Evolutionary conservation across 179 eudicot species (phyloP).

Genomic region (Beta macrorhiza): DNA sequence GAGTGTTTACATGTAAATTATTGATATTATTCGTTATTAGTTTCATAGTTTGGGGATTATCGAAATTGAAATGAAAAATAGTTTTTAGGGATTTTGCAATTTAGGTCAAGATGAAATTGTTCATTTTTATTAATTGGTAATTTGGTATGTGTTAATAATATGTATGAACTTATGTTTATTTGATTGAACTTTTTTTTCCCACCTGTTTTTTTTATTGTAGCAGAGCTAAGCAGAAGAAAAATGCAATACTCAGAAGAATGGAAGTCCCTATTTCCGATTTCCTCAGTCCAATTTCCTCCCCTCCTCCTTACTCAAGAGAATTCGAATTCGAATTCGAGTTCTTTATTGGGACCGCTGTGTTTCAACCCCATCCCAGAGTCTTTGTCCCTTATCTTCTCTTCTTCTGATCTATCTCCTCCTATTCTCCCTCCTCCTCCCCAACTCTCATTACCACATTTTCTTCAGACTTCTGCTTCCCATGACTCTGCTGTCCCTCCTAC

Average conservation of each 20-base stretch:
- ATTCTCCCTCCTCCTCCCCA: slow-evolving; percentile 29
- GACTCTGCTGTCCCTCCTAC: slow-evolving; percentile 20
- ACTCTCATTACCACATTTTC: slow-evolving; percentile 26
- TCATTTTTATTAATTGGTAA: no score
- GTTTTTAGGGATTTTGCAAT: no score
- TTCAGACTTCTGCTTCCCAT: slow-evolving; percentile 12
- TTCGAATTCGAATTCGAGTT: background rate
- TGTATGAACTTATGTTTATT: no score
- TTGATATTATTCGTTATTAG: no score
- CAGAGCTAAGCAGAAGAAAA: slow-evolving; percentile 9
- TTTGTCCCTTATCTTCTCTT: slow-evolving; percentile 20
- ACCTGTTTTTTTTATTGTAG: background rate
- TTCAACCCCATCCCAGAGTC: slow-evolving; percentile 33
- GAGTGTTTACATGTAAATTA: no score
- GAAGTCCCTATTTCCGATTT: slow-evolving; percentile 19
- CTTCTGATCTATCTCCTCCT: slow-evolving; percentile 21
- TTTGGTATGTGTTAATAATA: no score
- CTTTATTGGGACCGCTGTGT: slow-evolving; percentile 29
- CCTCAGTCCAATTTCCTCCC: slow-evolving; percentile 28
- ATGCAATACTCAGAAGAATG: slow-evolving; percentile 21
- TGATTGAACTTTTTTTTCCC: no score
- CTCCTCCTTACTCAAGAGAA: slow-evolving; percentile 34
- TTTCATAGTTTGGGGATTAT: no score
- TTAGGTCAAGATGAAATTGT: no score
- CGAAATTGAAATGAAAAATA: no score